Evolutionary conservation across 2,329 filamentous ascomycete genomes (phyloP).

Genomic region (Pseudocercospora fijiensis): DNA sequence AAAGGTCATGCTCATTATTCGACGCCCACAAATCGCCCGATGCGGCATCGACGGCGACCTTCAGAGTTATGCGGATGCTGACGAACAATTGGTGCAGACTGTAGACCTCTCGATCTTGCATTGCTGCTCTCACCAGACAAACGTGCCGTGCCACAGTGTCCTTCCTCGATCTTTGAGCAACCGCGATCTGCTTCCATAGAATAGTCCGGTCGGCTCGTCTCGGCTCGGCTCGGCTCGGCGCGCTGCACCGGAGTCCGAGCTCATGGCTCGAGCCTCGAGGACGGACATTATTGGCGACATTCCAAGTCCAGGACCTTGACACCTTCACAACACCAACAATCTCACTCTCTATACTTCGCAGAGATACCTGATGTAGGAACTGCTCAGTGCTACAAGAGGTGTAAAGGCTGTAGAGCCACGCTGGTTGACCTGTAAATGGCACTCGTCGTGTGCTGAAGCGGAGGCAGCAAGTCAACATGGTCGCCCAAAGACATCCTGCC

Average conservation of each 20-base stretch:
- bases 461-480: conserved; percentile 45
- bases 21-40: neutral
- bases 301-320: too few relatives aligned
- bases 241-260: neutral
- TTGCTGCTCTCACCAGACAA: neutral
- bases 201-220: neutral
- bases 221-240: neutral
- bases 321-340: neutral
- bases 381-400: neutral
- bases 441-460: neutral
- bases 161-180: neutral
- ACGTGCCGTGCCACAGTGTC: neutral
- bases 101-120: neutral
- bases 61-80: neutral
- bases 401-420: neutral
- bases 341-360: neutral
- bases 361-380: neutral
- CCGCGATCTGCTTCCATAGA: neutral
- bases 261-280: neutral
- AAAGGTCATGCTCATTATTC: neutral
- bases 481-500: conserved; percentile 56
- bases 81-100: neutral
- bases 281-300: neutral
- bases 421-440: too few relatives aligned
- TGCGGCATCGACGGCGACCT: neutral